These are phyloP conservation scores for Phycomyces blakesleeanus DNA, from an alignment of 192 early-diverging fungal genomes.

Conservation along the genomic window DNA sequence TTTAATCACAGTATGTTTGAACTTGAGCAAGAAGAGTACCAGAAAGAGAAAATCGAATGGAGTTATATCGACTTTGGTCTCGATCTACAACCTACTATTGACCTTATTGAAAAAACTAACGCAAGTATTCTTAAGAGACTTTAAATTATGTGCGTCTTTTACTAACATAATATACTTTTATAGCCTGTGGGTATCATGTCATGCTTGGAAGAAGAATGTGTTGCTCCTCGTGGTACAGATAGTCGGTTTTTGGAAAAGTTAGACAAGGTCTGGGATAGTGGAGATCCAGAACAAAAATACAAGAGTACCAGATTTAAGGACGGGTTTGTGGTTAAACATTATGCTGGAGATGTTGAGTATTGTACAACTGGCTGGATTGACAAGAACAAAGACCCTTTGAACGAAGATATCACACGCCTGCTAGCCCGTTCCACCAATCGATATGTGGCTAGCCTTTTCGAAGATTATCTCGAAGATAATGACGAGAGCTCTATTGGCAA, in stretches of 20 bases:
- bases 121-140: conserved; percentile 53
- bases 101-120: conserved; percentile 95
- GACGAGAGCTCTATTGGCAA: conserved; percentile 29
- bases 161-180: background rate
- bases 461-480: conserved; percentile 68
- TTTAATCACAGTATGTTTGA: conserved; percentile 99
- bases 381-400: conserved; percentile 97
- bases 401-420: conserved; percentile 87
- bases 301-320: conserved; percentile 79
- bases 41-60: conserved; percentile 96
- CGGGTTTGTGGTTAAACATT: conserved; percentile 90
- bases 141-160: too few species aligned
- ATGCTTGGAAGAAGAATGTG: conserved; percentile 96
- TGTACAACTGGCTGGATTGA: conserved; percentile 88
- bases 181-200: conserved; percentile 94
- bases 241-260: conserved; percentile 94
- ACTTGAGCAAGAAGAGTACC: conserved; percentile 97
- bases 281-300: conserved; percentile 78
- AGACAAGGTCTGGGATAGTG: conserved; percentile 77
- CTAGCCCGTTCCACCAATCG: conserved; percentile 78
- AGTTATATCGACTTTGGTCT: conserved; percentile 97
- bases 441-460: conserved; percentile 77
- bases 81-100: conserved; percentile 96
- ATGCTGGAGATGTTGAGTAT: conserved; percentile 96
- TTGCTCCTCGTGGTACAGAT: conserved; percentile 95